Evolutionary conservation across 2,329 filamentous ascomycete genomes (phyloP), one percentile per base, ranked within the genome.

Genomic region (Thielaviopsis cerberus): DNA sequence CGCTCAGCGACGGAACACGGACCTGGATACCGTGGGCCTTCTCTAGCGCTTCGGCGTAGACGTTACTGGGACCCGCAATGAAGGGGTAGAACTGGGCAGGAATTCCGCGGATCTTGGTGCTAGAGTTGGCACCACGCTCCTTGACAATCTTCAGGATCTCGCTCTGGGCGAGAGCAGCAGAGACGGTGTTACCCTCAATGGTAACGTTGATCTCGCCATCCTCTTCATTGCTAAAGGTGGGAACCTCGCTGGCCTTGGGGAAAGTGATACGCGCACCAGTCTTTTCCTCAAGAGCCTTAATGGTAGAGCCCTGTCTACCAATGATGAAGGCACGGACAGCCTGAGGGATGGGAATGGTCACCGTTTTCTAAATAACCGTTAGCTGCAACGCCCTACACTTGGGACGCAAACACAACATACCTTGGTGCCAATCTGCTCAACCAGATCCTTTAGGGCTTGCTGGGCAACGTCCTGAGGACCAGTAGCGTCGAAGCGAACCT

Each of bases 11-110:
- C 80, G 92, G 92, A 53, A 98, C 83, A 59, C 86, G 81, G 62
- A 98, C 77, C 67, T 86, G 84, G 37, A 95, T 76, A 62, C 88
- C 86, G 62, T 84, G 85, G 62, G 79, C 79, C 68, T 91, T 84
- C 69, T 91, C 85, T 56, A 95, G 75, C 41, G 78, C 77, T 63
- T 80, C 76, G 58, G 88, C 72, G 55, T 81, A 74, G 53, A 78
- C 74, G 67, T 89, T 87, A 68, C 85, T 79, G 10, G 84, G 81
- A 54, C 89, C 89, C 24, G 88, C 85, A 69, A 98, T 84, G 74
- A 98, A 98, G 56, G 91, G 91, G 71, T 92, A 98, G 70, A 92
- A 94, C 68, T 95, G 89, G 25, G 88, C 80, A 7, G 92, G 90
- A 61, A 98, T 85, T 54, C 83, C 82, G 69, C 84, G 88, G 63